phyloP scores from a whole-genome alignment of 2,329 filamentous ascomycete species.

The Coniochaeta ligniaria region DNA sequence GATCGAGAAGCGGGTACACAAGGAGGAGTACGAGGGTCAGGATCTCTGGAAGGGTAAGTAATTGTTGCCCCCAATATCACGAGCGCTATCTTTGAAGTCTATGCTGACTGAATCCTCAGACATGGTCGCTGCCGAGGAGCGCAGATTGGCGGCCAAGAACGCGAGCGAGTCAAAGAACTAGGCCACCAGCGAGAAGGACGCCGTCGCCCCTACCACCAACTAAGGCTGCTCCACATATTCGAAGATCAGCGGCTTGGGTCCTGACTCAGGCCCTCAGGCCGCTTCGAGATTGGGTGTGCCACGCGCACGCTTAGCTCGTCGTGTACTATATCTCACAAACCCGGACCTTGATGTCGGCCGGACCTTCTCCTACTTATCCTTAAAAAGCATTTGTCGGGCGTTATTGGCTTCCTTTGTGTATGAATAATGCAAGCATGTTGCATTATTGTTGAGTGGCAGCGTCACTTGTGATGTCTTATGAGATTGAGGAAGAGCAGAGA shows the following conservation, averaged over 20 bases:
- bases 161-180: constrained; percentile 19
- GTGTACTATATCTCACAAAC: neutral
- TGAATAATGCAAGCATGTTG: neutral
- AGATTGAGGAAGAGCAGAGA: neutral
- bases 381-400: neutral
- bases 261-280: neutral
- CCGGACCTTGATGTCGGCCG: neutral
- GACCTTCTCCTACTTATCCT: neutral
- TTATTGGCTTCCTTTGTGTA: neutral
- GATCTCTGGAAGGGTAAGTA: constrained; percentile 83
- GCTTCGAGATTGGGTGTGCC: neutral
- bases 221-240: neutral
- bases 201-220: neutral
- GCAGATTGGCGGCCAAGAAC: constrained; percentile 36
- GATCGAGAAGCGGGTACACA: constrained; percentile 82
- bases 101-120: constrained; percentile 37
- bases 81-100: neutral
- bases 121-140: constrained; percentile 78
- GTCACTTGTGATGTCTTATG: neutral
- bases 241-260: neutral
- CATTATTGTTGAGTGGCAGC: neutral
- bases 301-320: neutral
- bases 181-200: neutral
- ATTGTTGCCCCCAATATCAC: neutral
- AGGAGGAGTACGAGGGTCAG: constrained; percentile 80